Base-by-base conservation (phyloP, 495 filamentous ascomycete genomes). In the Xylaria sp. region DNA sequence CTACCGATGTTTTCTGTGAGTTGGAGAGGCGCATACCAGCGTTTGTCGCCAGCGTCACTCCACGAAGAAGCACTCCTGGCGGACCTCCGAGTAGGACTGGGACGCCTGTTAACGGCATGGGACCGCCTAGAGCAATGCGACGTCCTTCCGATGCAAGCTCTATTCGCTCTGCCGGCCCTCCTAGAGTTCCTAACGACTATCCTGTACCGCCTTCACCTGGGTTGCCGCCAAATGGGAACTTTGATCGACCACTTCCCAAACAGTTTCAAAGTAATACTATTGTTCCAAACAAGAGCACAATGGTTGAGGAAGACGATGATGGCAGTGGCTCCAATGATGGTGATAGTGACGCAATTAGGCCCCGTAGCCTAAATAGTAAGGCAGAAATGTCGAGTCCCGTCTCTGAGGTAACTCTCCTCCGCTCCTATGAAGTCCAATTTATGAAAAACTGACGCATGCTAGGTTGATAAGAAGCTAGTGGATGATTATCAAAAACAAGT, bases 301-400 rank as follows among this genome's bases (percentile, higher is more conserved):
- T 99, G 92, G 92, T 98, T 19, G 96, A 99, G 78, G 96, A 99
- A 80, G 96, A 97, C 72, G 95, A 97, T 72, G 92, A 94, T 74
- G 83, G 81, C 19, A 72, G 37, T 24, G 73, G 70, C 3, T 79
- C 77, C 15, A 79, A 82, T 4, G 80, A 83, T 17, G 88, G 89
- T 24, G 91, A 92, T 68, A 82, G 85, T 61, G 90, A 92, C 67
- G 87, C 80, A 84, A 73, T 85, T 71, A 73, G 78, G 68, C 82
- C 83, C 29, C 80, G 81, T 48, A 83, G 84, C 64, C 93, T 88
- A 61, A 87, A 90, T 71, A 86, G 88, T 67, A 90, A 82, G 19
- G 86, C 84, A 7, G 74, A 84, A 29, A 82, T 87, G 21, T 80
- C 73, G 65, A 74, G 73, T 61, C 74, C 72, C 37, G 76, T 72